Evolutionary conservation across 345 rosid genomes (phyloP).

Genomic region (Mercurialis annua): DNA sequence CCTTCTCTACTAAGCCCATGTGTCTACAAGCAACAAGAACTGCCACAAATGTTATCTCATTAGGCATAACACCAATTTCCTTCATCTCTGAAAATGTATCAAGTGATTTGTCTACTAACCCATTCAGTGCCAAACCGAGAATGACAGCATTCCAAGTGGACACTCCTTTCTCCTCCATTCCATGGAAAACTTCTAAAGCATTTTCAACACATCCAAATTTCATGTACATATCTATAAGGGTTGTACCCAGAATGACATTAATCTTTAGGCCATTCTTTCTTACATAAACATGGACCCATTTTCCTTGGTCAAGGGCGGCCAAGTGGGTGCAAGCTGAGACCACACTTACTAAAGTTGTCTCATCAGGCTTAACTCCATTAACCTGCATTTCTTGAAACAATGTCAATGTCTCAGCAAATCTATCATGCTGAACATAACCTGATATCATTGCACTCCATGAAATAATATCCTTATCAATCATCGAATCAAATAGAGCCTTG

Average conservation of each 20-base stretch:
- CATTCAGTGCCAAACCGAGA: constrained; percentile 57
- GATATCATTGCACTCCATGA: constrained; percentile 61
- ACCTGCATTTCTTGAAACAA: constrained; percentile 51
- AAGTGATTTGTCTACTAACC: constrained; percentile 43
- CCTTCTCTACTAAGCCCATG: constrained; percentile 59
- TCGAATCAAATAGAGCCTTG: constrained; percentile 39
- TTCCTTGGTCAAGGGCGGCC: constrained; percentile 53
- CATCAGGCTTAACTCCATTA: constrained; percentile 41
- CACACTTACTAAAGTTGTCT: constrained; percentile 42
- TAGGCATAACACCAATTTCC: constrained; percentile 35
- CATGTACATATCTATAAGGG: constrained; percentile 59
- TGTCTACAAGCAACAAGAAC: constrained; percentile 63
- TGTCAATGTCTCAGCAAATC: constrained; percentile 38
- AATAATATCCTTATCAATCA: constrained; percentile 52
- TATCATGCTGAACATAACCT: constrained; percentile 44
- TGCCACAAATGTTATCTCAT: constrained; percentile 49
- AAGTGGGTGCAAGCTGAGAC: constrained; percentile 55
- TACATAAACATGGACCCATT: constrained; percentile 51
- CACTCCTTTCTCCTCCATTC: constrained; percentile 43
- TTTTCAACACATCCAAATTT: constrained; percentile 51
- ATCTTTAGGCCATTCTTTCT: constrained; percentile 39
- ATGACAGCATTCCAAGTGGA: constrained; percentile 62
- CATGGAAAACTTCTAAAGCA: constrained; percentile 44
- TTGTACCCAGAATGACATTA: constrained; percentile 48
- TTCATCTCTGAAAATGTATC: constrained; percentile 45